phyloP scores from a whole-genome alignment of 2,329 filamentous ascomycete species.

The Trichoderma sp. region DNA sequence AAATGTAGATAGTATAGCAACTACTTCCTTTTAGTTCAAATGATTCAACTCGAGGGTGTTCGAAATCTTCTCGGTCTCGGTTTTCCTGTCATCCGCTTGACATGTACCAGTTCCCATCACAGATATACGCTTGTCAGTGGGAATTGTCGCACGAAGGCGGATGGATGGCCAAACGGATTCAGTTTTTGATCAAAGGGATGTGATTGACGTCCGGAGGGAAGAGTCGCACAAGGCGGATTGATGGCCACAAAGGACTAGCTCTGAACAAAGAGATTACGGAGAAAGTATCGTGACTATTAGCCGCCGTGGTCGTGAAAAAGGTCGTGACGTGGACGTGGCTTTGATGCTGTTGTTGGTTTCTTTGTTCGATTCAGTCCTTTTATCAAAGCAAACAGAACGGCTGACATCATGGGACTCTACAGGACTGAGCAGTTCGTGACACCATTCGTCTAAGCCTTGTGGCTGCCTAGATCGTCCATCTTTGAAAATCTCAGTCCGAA shows the following conservation, averaged over 20 bases:
- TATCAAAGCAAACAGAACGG: background rate
- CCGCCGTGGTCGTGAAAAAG: too few relatives aligned
- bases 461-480: background rate
- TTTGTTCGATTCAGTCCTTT: background rate
- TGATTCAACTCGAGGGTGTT: too few relatives aligned
- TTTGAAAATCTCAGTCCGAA: background rate
- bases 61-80: too few relatives aligned
- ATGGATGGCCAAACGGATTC: background rate
- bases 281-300: background rate
- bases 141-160: background rate
- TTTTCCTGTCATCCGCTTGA: too few relatives aligned
- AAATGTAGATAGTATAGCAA: too few relatives aligned
- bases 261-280: background rate
- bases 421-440: background rate
- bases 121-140: background rate
- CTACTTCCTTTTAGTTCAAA: too few relatives aligned
- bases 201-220: background rate
- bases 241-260: background rate
- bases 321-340: background rate
- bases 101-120: background rate
- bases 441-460: background rate
- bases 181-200: background rate
- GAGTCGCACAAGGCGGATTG: background rate
- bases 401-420: background rate
- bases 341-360: background rate